These are phyloP conservation scores for Cymodocea nodosa DNA, from an alignment of 116 monocot species.

Conservation along the genomic window DNA sequence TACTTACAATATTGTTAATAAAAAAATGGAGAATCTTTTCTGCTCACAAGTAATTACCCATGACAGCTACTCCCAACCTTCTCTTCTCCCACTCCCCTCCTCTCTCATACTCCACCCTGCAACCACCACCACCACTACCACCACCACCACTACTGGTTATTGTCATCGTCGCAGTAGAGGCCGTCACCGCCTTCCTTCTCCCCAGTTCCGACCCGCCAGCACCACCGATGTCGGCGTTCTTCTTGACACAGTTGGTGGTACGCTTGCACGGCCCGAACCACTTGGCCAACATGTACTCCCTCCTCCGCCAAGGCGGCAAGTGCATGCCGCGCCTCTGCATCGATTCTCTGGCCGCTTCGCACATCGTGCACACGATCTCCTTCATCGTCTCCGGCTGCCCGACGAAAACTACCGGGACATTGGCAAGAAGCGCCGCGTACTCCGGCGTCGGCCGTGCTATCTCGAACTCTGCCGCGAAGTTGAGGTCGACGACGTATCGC, in stretches of 20 bases:
- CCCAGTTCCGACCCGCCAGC: not conserved
- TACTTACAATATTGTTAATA: not conserved
- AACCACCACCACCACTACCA: not conserved
- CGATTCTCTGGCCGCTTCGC: slow-evolving; percentile 31
- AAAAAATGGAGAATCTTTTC: too few relatives aligned
- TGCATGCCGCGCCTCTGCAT: slow-evolving; percentile 37
- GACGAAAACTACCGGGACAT: slow-evolving; percentile 29
- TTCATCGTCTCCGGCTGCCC: slow-evolving; percentile 21
- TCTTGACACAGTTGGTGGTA: not conserved
- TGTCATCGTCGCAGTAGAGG: too few relatives aligned
- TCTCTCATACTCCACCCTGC: slow-evolving; percentile 4
- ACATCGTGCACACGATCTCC: slow-evolving; percentile 30
- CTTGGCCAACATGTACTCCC: slow-evolving; percentile 34
- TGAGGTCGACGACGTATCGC: slow-evolving; percentile 40
- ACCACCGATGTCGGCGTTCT: not conserved
- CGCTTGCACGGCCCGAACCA: slow-evolving; percentile 38
- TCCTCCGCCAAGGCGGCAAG: slow-evolving; percentile 58
- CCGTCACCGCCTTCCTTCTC: not conserved
- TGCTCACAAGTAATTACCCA: not conserved
- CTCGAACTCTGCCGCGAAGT: slow-evolving; percentile 35
- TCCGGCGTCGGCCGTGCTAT: slow-evolving; percentile 51
- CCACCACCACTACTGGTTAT: too few relatives aligned
- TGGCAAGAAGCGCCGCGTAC: slow-evolving; percentile 25
- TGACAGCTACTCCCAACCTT: not conserved
- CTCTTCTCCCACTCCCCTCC: not conserved